Conservation (phyloP, 139 green algal species). For the Picochlorum sp. region DNA sequence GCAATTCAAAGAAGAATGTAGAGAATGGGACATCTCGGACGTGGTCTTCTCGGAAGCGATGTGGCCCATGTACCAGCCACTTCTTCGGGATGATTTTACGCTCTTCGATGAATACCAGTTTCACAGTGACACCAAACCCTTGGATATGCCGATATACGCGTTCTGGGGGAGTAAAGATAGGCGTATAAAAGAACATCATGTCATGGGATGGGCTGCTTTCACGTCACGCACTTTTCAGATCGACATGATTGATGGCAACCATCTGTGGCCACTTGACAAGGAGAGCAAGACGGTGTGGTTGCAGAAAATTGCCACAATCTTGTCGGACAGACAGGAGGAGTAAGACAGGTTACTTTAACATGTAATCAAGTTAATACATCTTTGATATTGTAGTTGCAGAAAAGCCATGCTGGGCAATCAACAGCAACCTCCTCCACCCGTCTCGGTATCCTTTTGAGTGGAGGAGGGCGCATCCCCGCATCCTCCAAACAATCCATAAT, state of each 20-base stretch:
- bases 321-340: not conserved
- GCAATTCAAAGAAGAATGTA: slow-evolving; percentile 74
- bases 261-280: slow-evolving; percentile 66
- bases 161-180: slow-evolving; percentile 52
- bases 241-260: slow-evolving; percentile 45
- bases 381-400: too few relatives aligned
- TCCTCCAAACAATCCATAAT: slow-evolving; percentile 65
- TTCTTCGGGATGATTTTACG: slow-evolving; percentile 71
- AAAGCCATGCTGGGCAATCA: not conserved
- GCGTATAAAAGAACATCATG: slow-evolving; percentile 41
- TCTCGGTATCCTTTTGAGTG: not conserved
- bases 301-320: slow-evolving; percentile 14
- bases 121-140: slow-evolving; percentile 9
- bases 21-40: slow-evolving; percentile 70
- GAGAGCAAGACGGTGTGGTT: slow-evolving; percentile 46
- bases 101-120: slow-evolving; percentile 74
- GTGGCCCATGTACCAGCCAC: slow-evolving; percentile 50
- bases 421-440: not conserved
- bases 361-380: too few relatives aligned
- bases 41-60: slow-evolving; percentile 57
- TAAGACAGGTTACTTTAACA: too few relatives aligned
- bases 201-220: slow-evolving; percentile 26
- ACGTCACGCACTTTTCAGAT: slow-evolving; percentile 24
- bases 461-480: not conserved
- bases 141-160: slow-evolving; percentile 41